A percentile compares a stretch with the other conserved stretches of the same genome.
These are phyloP conservation scores for Colletotrichum musae DNA, from an alignment of 2,329 filamentous ascomycete genomes.

Conservation along the genomic window DNA sequence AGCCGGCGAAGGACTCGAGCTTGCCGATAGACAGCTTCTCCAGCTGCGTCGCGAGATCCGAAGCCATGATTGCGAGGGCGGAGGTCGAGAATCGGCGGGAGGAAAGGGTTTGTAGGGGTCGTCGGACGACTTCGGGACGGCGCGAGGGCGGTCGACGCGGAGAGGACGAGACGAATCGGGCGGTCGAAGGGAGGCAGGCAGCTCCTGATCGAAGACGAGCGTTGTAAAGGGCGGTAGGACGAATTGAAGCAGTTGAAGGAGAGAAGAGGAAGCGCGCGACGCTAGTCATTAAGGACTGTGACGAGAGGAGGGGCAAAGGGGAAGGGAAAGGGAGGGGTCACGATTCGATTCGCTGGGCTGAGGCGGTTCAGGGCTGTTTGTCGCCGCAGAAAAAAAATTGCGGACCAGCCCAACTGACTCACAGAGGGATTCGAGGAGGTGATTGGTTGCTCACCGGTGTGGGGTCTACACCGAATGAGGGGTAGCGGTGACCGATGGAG, in stretches of 20 bases:
- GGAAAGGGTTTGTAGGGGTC: conserved; percentile 14
- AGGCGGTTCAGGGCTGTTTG: conserved; percentile 16
- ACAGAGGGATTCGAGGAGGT: neutral
- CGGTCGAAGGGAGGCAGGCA: conserved; percentile 12
- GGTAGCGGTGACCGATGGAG: conserved; percentile 21
- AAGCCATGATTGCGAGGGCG: conserved; percentile 44
- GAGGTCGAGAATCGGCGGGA: conserved; percentile 16
- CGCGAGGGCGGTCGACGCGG: conserved; percentile 15
- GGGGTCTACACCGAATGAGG: conserved; percentile 19
- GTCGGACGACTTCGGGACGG: conserved; percentile 20
- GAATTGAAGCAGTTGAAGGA: conserved; percentile 35
- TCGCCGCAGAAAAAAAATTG: conserved; percentile 39
- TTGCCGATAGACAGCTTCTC: conserved; percentile 53
- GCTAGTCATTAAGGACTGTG: conserved; percentile 39
- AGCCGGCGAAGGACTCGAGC: conserved; percentile 65
- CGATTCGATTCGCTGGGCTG: conserved; percentile 34
- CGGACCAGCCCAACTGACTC: conserved; percentile 29
- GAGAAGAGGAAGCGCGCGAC: conserved; percentile 34
- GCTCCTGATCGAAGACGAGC: conserved; percentile 29
- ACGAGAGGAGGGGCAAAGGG: conserved; percentile 5
- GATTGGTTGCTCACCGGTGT: conserved; percentile 12
- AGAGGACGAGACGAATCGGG: conserved; percentile 20
- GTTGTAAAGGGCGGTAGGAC: conserved; percentile 20
- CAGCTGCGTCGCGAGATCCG: conserved; percentile 50
- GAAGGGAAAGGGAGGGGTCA: conserved; percentile 30